A percentile compares a stretch with the other conserved stretches of the same genome.
Conservation (phyloP, 495 filamentous ascomycete genomes). For the Immersiella caudata region DNA sequence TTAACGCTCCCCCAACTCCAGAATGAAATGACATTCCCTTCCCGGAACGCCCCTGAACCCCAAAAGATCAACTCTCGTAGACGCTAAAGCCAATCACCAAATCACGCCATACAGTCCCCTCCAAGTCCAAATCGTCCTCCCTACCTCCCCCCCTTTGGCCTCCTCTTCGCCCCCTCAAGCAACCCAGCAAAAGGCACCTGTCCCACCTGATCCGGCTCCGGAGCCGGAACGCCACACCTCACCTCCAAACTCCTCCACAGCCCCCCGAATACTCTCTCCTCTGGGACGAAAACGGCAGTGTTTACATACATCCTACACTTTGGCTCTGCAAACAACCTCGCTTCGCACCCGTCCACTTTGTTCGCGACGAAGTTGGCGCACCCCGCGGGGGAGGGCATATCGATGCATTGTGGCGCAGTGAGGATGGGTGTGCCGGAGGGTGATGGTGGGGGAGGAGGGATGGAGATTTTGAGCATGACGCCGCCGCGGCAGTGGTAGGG, state of each 20-base stretch:
- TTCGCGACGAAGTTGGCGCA: conserved; percentile 44
- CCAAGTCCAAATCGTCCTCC: neutral
- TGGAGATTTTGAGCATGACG: conserved; percentile 31
- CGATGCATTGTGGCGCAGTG: conserved; percentile 35
- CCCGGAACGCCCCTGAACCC: too few relatives aligned
- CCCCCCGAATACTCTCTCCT: conserved; percentile 40
- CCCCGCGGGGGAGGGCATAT: conserved; percentile 36
- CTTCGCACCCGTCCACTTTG: conserved; percentile 44
- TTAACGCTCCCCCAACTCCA: too few relatives aligned
- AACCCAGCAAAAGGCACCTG: conserved; percentile 27
- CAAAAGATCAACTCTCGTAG: too few relatives aligned
- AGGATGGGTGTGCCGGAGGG: conserved; percentile 18
- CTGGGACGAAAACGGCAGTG: conserved; percentile 45
- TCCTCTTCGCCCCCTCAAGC: conserved; percentile 18
- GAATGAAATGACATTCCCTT: too few relatives aligned
- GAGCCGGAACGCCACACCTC: conserved; percentile 36
- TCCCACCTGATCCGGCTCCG: conserved; percentile 26
- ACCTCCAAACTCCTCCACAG: conserved; percentile 42
- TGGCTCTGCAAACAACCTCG: conserved; percentile 43
- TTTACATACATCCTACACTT: conserved; percentile 42
- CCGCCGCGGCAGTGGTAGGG: conserved; percentile 42
- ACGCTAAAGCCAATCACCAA: too few relatives aligned
- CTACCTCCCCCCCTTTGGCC: neutral
- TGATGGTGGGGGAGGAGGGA: conserved; percentile 31
- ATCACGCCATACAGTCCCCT: too few relatives aligned